Percentiles rank a stretch among this genome's conserved stretches.
These are phyloP conservation scores for Saccharomycopsis microspora DNA, from an alignment of 805 yeast species.

Conservation along the genomic window DNA sequence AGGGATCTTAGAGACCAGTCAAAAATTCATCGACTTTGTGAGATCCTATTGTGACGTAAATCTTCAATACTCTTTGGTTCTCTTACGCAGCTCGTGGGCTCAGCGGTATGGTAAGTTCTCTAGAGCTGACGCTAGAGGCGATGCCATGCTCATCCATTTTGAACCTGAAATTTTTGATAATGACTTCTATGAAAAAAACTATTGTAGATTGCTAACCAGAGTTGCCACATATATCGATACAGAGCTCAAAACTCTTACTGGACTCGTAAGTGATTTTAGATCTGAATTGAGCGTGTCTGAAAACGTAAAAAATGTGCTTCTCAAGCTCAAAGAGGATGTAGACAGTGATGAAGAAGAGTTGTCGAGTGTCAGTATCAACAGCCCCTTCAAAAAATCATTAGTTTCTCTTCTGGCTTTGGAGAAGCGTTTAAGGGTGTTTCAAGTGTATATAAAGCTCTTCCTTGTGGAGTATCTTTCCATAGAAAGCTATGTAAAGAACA, in stretches of 20 bases:
- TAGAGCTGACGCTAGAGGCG: not conserved
- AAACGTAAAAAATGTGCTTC: not conserved
- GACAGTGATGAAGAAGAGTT: not conserved
- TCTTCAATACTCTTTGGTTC: slow-evolving; percentile 8
- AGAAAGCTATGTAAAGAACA: slow-evolving; percentile 9
- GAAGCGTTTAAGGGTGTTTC: slow-evolving; percentile 1
- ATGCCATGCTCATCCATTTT: slow-evolving; percentile 1
- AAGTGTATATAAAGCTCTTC: slow-evolving; percentile 9
- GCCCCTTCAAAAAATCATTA: not conserved
- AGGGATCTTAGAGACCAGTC: slow-evolving; percentile 1
- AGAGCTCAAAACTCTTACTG: slow-evolving; percentile 1
- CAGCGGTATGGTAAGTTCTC: slow-evolving; percentile 7
- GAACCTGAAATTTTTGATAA: slow-evolving; percentile 11
- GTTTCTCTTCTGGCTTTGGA: not conserved
- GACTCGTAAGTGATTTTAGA: slow-evolving; percentile 3
- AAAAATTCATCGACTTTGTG: slow-evolving; percentile 9
- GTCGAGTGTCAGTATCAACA: not conserved
- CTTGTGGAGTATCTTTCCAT: slow-evolving; percentile 8
- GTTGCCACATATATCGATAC: slow-evolving; percentile 5
- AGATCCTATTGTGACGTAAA: slow-evolving; percentile 7
- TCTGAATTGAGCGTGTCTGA: too few relatives aligned
- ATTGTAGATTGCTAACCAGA: slow-evolving; percentile 11
- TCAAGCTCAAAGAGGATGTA: not conserved
- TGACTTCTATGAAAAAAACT: slow-evolving; percentile 9
- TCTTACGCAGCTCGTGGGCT: slow-evolving; percentile 13